These are phyloP conservation scores for Candida succiphila DNA, from an alignment of 805 yeast genomes.

Conservation along the genomic window DNA sequence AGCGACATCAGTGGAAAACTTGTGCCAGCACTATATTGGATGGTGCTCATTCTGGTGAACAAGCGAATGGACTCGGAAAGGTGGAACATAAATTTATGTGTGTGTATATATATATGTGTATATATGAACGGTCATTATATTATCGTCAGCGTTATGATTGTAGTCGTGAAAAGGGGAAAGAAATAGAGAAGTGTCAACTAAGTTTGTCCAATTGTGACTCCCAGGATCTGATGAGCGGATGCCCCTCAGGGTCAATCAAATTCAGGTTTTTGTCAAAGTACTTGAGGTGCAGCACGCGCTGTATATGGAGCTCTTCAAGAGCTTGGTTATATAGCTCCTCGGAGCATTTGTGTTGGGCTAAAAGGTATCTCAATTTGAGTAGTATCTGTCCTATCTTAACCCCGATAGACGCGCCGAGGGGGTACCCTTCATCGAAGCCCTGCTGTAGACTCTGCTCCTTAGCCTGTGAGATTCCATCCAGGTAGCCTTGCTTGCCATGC, in stretches of 20 bases:
- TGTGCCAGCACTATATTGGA: constrained; percentile 95
- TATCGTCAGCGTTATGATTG: background rate
- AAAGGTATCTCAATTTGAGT: constrained; percentile 28
- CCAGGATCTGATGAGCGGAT: constrained; percentile 20
- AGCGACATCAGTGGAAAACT: constrained; percentile 91
- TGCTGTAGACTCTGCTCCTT: constrained; percentile 62
- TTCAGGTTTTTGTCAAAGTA: constrained; percentile 45
- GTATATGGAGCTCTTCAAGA: constrained; percentile 43
- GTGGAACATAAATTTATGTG: background rate
- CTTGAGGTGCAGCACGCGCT: constrained; percentile 41
- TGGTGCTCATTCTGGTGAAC: constrained; percentile 97
- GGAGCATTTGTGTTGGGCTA: constrained; percentile 2
- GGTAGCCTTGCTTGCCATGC: constrained; percentile 73
- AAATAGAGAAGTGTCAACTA: too few relatives aligned
- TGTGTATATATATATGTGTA: background rate
- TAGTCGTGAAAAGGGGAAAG: too few relatives aligned
- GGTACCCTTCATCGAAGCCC: constrained; percentile 79
- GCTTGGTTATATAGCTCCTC: constrained; percentile 23
- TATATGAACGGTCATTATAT: too few relatives aligned
- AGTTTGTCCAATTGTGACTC: too few relatives aligned
- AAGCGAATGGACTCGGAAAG: too few relatives aligned
- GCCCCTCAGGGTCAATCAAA: constrained; percentile 19
- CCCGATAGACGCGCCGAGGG: constrained; percentile 66
- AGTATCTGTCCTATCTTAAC: constrained; percentile 53
- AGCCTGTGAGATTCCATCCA: constrained; percentile 66